Percentiles rank a stretch among this genome's conserved stretches.
Conservation (phyloP, 2,329 filamentous ascomycete genomes). For the Aspergillus fumigatus region DNA sequence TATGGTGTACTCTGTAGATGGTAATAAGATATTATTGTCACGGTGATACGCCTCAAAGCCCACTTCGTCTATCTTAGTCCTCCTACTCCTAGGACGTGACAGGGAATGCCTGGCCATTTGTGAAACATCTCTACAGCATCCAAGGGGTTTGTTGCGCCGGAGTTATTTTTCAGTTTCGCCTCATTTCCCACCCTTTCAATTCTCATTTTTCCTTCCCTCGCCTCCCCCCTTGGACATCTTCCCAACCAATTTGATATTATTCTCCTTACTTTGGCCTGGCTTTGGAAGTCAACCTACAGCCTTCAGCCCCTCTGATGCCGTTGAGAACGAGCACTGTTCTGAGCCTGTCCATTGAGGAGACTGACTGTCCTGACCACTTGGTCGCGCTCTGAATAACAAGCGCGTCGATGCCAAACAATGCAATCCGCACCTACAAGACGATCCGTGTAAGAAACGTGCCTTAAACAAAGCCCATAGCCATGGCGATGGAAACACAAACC, state of each 20-base stretch:
- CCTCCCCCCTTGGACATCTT: background rate
- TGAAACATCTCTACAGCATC: background rate
- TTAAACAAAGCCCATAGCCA: background rate
- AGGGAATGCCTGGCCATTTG: background rate
- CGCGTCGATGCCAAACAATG: background rate
- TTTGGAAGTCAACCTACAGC: background rate
- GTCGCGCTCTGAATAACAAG: background rate
- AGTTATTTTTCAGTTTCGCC: background rate
- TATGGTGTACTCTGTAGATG: background rate
- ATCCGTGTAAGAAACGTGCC: background rate
- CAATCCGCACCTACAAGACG: background rate
- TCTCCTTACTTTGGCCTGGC: background rate
- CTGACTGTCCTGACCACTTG: background rate
- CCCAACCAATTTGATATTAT: background rate
- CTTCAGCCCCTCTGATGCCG: background rate
- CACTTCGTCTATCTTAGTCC: background rate
- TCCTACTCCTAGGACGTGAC: background rate
- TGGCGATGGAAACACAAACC: constrained; percentile 21
- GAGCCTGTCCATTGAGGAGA: background rate
- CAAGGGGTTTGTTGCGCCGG: background rate
- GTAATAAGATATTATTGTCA: background rate
- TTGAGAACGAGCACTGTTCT: background rate
- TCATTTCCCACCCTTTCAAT: background rate
- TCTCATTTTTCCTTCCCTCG: background rate
- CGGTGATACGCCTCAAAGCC: background rate